Conservation (phyloP, 371 early-diverging fungal species). For the Lichtheimia hyalospora region DNA sequence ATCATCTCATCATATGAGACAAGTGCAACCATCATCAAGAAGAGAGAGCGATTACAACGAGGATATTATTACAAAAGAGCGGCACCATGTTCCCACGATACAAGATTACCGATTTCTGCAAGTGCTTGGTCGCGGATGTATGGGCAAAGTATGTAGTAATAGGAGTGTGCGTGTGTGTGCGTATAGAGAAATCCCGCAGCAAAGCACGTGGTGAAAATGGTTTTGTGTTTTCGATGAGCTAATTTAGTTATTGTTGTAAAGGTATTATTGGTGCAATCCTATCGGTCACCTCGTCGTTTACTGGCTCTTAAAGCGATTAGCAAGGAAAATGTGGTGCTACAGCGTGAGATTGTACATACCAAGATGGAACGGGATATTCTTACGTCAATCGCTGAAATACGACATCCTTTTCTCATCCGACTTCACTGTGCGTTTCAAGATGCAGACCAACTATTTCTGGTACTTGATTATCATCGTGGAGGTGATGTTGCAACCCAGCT, state of each 20-base stretch:
- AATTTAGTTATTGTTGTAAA: conserved; percentile 22
- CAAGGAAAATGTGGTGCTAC: conserved; percentile 87
- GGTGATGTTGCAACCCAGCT: conserved; percentile 70
- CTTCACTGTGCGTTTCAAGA: conserved; percentile 94
- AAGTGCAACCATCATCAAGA: too few species aligned
- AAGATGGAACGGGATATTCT: conserved; percentile 51
- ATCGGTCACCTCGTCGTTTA: conserved; percentile 45
- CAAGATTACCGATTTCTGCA: conserved; percentile 54
- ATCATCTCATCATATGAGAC: too few species aligned
- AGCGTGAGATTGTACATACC: conserved; percentile 84
- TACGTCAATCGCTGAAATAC: conserved; percentile 45
- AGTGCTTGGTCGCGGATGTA: conserved; percentile 59
- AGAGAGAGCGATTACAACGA: too few species aligned
- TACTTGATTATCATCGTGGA: conserved; percentile 86
- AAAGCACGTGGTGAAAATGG: not conserved
- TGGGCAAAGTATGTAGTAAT: conserved; percentile 46
- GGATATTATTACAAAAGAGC: too few species aligned
- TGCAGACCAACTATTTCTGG: conserved; percentile 89
- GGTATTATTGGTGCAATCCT: conserved; percentile 84
- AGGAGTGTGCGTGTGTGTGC: not conserved
- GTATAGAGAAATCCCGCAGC: not conserved
- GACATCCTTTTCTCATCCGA: conserved; percentile 93
- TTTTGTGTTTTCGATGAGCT: not conserved
- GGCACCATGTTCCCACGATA: conserved; percentile 6
- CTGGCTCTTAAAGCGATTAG: conserved; percentile 96